Evolutionary conservation across 2,329 filamentous ascomycete genomes (phyloP).

Genomic region (Penicillium brevicompactum): DNA sequence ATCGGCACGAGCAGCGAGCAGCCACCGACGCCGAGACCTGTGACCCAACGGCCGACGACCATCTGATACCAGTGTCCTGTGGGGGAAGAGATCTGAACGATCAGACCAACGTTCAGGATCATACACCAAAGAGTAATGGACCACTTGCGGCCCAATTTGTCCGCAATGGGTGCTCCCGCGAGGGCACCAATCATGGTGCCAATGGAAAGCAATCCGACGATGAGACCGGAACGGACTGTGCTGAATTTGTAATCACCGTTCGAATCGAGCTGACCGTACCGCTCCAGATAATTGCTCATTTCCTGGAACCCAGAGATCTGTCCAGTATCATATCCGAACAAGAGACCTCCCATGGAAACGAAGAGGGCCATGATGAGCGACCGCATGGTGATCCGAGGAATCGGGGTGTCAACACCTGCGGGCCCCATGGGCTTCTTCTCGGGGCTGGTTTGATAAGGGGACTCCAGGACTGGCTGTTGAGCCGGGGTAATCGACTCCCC

Average conservation of each 20-base stretch:
- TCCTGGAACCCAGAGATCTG: constrained; percentile 49
- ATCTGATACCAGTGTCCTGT: constrained; percentile 44
- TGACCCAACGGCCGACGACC: constrained; percentile 46
- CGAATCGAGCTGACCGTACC: constrained; percentile 38
- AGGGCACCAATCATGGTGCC: constrained; percentile 48
- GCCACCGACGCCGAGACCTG: constrained; percentile 49
- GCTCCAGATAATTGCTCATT: constrained; percentile 44
- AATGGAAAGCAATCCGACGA: constrained; percentile 46
- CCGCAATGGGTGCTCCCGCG: constrained; percentile 43
- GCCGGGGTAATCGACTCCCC: constrained; percentile 36
- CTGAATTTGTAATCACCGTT: constrained; percentile 40
- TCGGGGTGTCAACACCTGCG: constrained; percentile 30
- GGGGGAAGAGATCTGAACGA: constrained; percentile 47
- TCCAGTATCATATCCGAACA: constrained; percentile 50
- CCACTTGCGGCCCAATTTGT: constrained; percentile 45
- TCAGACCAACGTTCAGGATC: constrained; percentile 44
- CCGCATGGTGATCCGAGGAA: constrained; percentile 40
- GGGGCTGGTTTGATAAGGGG: constrained; percentile 18
- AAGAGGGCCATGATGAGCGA: constrained; percentile 46
- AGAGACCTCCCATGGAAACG: constrained; percentile 50
- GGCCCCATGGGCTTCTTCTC: constrained; percentile 26
- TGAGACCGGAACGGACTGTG: constrained; percentile 45
- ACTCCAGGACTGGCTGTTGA: constrained; percentile 27
- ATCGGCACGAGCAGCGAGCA: constrained; percentile 49
- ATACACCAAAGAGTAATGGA: constrained; percentile 45